Conservation (phyloP, 2,329 filamentous ascomycete genomes). For the Basipetospora chlamydospora region DNA sequence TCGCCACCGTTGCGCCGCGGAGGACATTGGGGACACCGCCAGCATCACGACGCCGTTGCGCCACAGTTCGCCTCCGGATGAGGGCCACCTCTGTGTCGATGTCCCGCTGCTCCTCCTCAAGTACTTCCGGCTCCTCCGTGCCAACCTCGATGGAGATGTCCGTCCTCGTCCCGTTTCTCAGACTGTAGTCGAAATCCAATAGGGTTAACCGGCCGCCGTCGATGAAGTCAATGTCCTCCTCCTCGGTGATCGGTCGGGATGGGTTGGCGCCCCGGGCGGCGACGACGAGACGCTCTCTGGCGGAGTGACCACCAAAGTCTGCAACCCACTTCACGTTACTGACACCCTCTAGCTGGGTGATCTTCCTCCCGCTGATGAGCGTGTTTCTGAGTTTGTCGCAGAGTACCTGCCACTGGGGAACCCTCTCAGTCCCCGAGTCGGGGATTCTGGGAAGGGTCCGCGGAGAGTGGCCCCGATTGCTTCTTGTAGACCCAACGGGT, state of each 20-base stretch:
- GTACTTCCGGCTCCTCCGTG: constrained; percentile 49
- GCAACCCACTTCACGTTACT: constrained; percentile 60
- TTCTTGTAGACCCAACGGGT: constrained; percentile 13
- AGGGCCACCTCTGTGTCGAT: constrained; percentile 68
- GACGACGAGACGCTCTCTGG: constrained; percentile 48
- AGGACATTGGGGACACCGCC: constrained; percentile 33
- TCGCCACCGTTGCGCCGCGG: constrained; percentile 31
- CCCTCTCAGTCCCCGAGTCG: constrained; percentile 19
- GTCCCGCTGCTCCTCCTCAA: constrained; percentile 61
- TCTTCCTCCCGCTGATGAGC: constrained; percentile 51
- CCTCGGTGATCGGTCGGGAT: constrained; percentile 42
- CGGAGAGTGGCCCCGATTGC: neutral
- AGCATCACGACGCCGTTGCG: constrained; percentile 46
- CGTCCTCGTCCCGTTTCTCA: constrained; percentile 36
- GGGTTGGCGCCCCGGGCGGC: constrained; percentile 56
- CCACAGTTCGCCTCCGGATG: constrained; percentile 58
- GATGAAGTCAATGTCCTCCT: constrained; percentile 61
- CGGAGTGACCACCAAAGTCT: constrained; percentile 29
- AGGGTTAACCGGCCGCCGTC: constrained; percentile 62
- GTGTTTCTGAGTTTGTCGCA: constrained; percentile 56
- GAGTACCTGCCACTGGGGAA: constrained; percentile 55
- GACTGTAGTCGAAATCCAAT: constrained; percentile 57
- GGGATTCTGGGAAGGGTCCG: constrained; percentile 8
- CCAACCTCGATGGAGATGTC: constrained; percentile 63
- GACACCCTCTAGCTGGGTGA: constrained; percentile 51